These are phyloP conservation scores for Sporothrix luriei DNA, from an alignment of 2,329 filamentous ascomycete species.

Conservation along the genomic window DNA sequence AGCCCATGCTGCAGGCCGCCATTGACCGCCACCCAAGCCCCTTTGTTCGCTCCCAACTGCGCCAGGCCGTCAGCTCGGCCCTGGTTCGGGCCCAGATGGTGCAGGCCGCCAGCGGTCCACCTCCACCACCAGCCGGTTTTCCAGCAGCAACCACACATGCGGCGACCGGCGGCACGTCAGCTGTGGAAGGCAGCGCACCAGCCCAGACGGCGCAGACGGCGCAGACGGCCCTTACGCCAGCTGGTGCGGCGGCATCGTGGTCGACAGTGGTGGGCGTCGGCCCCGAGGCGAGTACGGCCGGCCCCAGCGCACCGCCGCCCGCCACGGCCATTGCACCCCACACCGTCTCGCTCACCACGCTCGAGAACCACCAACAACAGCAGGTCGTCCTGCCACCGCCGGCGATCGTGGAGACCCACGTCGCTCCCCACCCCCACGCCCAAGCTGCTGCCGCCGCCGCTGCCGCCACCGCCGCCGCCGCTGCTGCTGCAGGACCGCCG, in stretches of 20 bases:
- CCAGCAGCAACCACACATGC: neutral
- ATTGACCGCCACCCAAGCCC: constrained; percentile 58
- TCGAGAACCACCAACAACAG: constrained; percentile 9
- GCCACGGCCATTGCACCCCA: constrained; percentile 11
- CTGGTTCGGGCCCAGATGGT: constrained; percentile 52
- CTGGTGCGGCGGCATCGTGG: neutral
- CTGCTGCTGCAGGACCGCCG: neutral
- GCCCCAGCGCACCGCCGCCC: neutral
- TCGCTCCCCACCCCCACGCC: neutral
- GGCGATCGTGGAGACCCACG: neutral
- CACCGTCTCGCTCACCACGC: neutral
- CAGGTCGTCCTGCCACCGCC: constrained; percentile 4
- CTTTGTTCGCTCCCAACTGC: constrained; percentile 52
- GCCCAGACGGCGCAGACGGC: neutral
- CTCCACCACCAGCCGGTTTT: neutral
- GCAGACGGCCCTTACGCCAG: neutral
- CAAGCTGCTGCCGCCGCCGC: neutral
- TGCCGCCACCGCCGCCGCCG: neutral
- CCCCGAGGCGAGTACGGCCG: neutral
- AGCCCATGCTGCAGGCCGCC: constrained; percentile 52
- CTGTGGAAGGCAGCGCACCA: neutral
- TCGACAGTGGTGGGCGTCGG: neutral
- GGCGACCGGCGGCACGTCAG: neutral
- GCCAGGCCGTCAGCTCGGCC: constrained; percentile 53
- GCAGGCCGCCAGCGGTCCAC: constrained; percentile 42